Conservation (phyloP, 768 basidiomycete species). For the Suillus luteus region DNA sequence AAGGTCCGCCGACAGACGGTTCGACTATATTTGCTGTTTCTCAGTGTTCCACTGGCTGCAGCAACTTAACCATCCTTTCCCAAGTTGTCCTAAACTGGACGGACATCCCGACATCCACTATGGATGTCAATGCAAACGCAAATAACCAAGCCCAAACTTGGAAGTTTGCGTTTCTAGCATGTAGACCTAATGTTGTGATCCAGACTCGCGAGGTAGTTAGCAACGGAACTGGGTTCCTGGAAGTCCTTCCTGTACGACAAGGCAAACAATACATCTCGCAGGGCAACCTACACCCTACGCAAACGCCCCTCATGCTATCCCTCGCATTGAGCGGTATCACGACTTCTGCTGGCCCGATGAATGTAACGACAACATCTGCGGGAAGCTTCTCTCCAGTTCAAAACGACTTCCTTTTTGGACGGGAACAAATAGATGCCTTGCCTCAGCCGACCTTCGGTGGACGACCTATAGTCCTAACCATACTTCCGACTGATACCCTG, state of each 20-base stretch:
- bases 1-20: conserved; percentile 20
- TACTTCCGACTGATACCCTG: conserved; percentile 20
- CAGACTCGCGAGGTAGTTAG: conserved; percentile 32
- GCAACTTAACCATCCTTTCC: not conserved
- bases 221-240: conserved; percentile 20
- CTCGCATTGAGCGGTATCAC: conserved; percentile 19
- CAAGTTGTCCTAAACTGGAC: conserved; percentile 18
- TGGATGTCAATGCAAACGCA: conserved; percentile 16
- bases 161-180: conserved; percentile 24
- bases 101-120: conserved; percentile 14
- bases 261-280: conserved; percentile 19
- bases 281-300: conserved; percentile 27
- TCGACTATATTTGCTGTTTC: conserved; percentile 27
- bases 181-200: conserved; percentile 25
- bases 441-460: conserved; percentile 3
- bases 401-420: conserved; percentile 24
- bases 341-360: conserved; percentile 5
- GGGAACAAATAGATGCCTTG: conserved; percentile 16
- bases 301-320: conserved; percentile 28
- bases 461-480: not conserved
- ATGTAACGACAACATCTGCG: not conserved
- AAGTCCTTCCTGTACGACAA: conserved; percentile 20
- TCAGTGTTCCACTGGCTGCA: conserved; percentile 26
- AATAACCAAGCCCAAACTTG: conserved; percentile 16
- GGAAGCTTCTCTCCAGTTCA: conserved; percentile 12